Base-by-base conservation (phyloP, 2,329 filamentous ascomycete species). In the Chaetomiaceae sp. region DNA sequence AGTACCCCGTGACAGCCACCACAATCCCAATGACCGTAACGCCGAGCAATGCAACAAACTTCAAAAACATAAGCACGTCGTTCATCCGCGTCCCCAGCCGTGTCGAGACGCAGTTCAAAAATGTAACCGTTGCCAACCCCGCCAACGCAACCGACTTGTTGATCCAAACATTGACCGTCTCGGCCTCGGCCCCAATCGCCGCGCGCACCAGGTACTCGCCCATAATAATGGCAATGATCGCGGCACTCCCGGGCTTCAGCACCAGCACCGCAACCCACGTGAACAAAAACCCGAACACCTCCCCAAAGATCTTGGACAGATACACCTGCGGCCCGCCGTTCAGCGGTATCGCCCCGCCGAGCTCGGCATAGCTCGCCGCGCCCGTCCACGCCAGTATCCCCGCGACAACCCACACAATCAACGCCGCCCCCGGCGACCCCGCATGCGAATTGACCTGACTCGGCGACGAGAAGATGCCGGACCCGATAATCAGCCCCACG, bases 181-280 rank as follows among this genome's bases (percentile, higher is more conserved):
- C 85, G 2, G 88, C 88, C 53, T 96, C 89, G n/a, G 90, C 84
- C 8, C 91, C 91, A 54, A 95, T 86, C 38, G 87, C 79, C 13
- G 90, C 91, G 42, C 90, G 81, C 48, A 96, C 89, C n/a, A 96
- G 75, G 66, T 99, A 99, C 71, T 99, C 94, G 38, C 94, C 94
- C 76, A 97, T 96, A 65, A 99, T 96, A 61, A 99, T 96, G 60
- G 92, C 81, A 59, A 99, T 90, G 66, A 99, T 99, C 57, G 94
- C 94, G 9, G 90, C 86, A 34, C 89, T 88, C 2, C 94, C 94
- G 0, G 94, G 94, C 72, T 96, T 97, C 57, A 99, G 75, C 11
- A 99, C 94, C 55, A 94, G 80, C 14, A 97, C 90, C 0, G 94
- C 91, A 47, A 89, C 90, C 94, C 94, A 99, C 2, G 91, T 95